Evolutionary conservation across 2,329 filamentous ascomycete genomes (phyloP).

Genomic region (Cryphonectria japonica): DNA sequence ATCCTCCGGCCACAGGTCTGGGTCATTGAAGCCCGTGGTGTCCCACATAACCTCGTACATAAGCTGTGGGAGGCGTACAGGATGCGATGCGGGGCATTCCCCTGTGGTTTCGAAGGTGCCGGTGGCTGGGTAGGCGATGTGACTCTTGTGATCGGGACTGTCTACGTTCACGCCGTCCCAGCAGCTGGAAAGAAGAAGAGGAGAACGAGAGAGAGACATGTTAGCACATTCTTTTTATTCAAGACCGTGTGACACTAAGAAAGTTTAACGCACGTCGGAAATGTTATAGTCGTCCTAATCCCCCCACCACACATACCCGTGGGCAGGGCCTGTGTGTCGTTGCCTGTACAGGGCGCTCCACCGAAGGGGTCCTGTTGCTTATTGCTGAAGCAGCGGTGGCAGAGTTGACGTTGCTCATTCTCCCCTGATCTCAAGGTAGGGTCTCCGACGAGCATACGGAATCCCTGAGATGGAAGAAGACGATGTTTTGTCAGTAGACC

Average conservation of each 20-base stretch:
- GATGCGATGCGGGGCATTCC: slow-evolving; percentile 46
- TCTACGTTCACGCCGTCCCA: slow-evolving; percentile 59
- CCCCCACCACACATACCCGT: slow-evolving; percentile 42
- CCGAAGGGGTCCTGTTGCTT: slow-evolving; percentile 34
- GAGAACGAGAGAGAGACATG: not conserved
- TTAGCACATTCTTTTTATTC: not conserved
- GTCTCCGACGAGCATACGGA: slow-evolving; percentile 41
- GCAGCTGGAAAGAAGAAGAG: slow-evolving; percentile 43
- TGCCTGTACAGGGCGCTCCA: slow-evolving; percentile 35
- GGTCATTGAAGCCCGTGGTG: slow-evolving; percentile 43
- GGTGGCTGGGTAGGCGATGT: slow-evolving; percentile 50
- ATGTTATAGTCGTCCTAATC: slow-evolving; percentile 47
- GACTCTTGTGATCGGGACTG: slow-evolving; percentile 46
- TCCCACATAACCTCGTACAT: slow-evolving; percentile 53
- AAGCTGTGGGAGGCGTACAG: slow-evolving; percentile 48
- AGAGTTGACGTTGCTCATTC: slow-evolving; percentile 29
- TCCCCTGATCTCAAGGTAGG: slow-evolving; percentile 26
- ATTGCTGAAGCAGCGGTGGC: slow-evolving; percentile 36
- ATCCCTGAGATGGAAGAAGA: slow-evolving; percentile 35
- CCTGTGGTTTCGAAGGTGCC: slow-evolving; percentile 38
- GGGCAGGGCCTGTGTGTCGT: slow-evolving; percentile 45
- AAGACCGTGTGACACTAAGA: not conserved
- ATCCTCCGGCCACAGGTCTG: slow-evolving; percentile 32
- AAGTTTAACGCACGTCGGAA: slow-evolving; percentile 39
- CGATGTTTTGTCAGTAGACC: not conserved